These are phyloP conservation scores for Cordyceps pruinosa DNA, from an alignment of 2,329 filamentous ascomycete genomes.

Conservation along the genomic window DNA sequence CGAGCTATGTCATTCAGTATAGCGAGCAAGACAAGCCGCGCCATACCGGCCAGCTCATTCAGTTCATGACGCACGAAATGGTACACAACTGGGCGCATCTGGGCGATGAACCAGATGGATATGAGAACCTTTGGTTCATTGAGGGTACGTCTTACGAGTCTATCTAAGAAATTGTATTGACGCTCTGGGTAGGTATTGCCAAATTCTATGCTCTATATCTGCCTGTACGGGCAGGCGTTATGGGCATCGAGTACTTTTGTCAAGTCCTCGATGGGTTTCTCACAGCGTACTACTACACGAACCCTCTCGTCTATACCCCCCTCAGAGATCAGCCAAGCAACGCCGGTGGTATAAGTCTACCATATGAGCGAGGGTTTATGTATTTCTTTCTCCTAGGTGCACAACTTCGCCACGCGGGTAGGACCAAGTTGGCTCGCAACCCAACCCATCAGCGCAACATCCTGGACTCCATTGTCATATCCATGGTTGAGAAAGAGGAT, in stretches of 20 bases:
- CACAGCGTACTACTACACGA: not conserved
- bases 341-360: not conserved
- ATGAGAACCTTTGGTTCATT: slow-evolving; percentile 1
- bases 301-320: not conserved
- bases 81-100: not conserved
- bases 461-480: not conserved
- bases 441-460: not conserved
- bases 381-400: slow-evolving; percentile 1
- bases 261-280: not conserved
- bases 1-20: not conserved
- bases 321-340: not conserved
- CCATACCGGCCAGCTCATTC: not conserved
- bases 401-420: not conserved
- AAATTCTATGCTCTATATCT: not conserved
- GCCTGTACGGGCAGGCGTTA: not conserved
- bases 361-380: not conserved
- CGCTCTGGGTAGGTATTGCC: not conserved
- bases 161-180: too few species aligned
- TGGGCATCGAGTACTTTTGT: not conserved
- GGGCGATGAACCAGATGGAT: not conserved
- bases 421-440: not conserved
- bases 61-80: not conserved
- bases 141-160: not conserved
- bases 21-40: not conserved
- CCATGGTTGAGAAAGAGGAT: not conserved